Evolutionary conservation across 2,329 filamentous ascomycete species (phyloP), one percentile per base, ranked within the genome.

Genomic region (Fusarium goolgardi): DNA sequence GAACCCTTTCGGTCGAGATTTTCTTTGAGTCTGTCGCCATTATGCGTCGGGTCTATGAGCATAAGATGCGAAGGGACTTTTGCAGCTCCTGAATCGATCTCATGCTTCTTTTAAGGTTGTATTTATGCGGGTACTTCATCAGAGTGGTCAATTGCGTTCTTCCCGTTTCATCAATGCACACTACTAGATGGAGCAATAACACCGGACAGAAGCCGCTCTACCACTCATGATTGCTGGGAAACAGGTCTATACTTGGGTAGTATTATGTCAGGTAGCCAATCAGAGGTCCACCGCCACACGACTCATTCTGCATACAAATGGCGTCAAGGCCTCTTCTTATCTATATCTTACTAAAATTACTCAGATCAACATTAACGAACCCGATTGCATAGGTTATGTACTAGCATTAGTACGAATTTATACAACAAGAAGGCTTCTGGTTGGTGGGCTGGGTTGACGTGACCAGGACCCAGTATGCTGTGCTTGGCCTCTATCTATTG

Each of bases 381-480:
- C 23, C 20, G 2, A 37, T 7, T 9, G 5, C 16, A 64, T 55
- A 20, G 55, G 35, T 60, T 50, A 44, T 69, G 18, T 16, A 13
- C 23, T 5, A 16, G 32, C 5, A 39, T 47, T 32, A 34, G 20
- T 50, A 40, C 18, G 18, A 57, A 11, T 5, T 23, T 6, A 6
- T 29, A 8, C 6, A 15, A 10, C 7, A 23, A 16, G 13, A 10
- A 35, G 7, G 0, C 12, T 44, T 23, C 3, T 60, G 32, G 15
- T 41, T 31, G 43, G 50, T 43, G 16, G 21, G 16, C 4, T 2
- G 2, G 23, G 53, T 20, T 69, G 66, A 69, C 65, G 65, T 69
- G 66, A 69, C 61, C 10, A 5, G 16, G n/a, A 55, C 61, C 61
- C 40, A 0, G 53, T 69, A 69, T 69, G 56, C 43, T 62, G 65